Percentiles rank a stretch among this genome's conserved stretches.
phyloP scores from a whole-genome alignment of 192 early-diverging fungal genomes.

The Nowakowskiella sp. region DNA sequence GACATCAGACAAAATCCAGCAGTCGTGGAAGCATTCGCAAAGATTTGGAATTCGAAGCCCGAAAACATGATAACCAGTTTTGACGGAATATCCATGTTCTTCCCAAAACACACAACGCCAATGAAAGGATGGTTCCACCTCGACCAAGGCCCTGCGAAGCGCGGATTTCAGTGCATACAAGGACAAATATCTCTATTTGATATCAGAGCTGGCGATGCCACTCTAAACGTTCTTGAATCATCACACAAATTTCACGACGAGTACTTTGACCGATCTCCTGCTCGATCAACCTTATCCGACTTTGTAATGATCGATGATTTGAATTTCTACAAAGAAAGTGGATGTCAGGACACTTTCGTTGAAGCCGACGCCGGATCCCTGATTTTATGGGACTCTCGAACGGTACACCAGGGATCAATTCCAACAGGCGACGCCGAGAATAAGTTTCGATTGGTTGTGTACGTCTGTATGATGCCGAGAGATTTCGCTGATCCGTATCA shows the following conservation, averaged over 20 bases:
- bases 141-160: conserved; percentile 2
- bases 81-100: conserved; percentile 9
- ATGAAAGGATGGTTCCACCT: conserved; percentile 11
- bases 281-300: no score
- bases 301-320: no score
- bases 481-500: conserved; percentile 2
- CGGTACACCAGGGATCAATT: conserved; percentile 3
- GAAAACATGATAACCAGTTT: conserved; percentile 10
- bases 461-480: conserved; percentile 17
- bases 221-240: conserved; percentile 3
- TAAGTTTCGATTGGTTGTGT: conserved; percentile 8
- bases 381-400: conserved; percentile 15
- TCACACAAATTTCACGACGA: conserved; percentile 8
- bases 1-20: no score
- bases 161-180: conserved; percentile 9
- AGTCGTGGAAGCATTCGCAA: no score
- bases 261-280: conserved; percentile 6
- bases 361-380: conserved; percentile 7
- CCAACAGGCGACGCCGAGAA: not conserved
- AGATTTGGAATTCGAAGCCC: conserved; percentile 10
- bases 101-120: conserved; percentile 4
- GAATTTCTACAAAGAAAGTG: no score
- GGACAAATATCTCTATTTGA: conserved; percentile 5
- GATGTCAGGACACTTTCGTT: no score
- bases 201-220: not conserved